Evolutionary conservation across 371 early-diverging fungal genomes (phyloP).

Genomic region (Mucor plumbeus): DNA sequence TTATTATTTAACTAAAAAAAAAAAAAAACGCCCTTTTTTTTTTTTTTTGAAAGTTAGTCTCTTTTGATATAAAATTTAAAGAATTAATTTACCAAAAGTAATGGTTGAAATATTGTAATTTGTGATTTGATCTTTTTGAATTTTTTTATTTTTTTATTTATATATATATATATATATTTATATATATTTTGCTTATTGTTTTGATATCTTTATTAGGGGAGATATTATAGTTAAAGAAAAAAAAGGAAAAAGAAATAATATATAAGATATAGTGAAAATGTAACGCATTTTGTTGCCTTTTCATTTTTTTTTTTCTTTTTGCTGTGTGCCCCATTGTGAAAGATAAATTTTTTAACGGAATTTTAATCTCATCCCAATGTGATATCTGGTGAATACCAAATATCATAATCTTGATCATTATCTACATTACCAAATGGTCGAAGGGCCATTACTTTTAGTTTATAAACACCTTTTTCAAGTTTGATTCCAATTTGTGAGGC

Average conservation of each 20-base stretch:
- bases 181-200: too few relatives aligned
- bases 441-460: constrained; percentile 41
- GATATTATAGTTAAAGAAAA: background rate
- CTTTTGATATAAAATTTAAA: too few relatives aligned
- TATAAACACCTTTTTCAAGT: constrained; percentile 32
- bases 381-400: constrained; percentile 39
- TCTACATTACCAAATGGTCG: constrained; percentile 38
- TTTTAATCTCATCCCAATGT: background rate
- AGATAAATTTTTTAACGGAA: background rate
- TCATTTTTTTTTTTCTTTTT: background rate
- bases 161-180: too few relatives aligned
- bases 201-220: background rate
- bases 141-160: too few relatives aligned
- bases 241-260: background rate
- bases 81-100: too few relatives aligned
- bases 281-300: too few relatives aligned
- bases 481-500: constrained; percentile 19
- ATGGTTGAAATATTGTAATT: background rate
- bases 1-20: background rate
- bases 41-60: too few relatives aligned
- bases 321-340: background rate
- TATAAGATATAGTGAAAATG: background rate
- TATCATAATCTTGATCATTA: constrained; percentile 39
- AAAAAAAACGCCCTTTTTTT: background rate
- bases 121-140: background rate